Percentiles rank a stretch among this genome's conserved stretches.
Conservation (phyloP, 108 stramenopile species). For the Cyclotella atomus region DNA sequence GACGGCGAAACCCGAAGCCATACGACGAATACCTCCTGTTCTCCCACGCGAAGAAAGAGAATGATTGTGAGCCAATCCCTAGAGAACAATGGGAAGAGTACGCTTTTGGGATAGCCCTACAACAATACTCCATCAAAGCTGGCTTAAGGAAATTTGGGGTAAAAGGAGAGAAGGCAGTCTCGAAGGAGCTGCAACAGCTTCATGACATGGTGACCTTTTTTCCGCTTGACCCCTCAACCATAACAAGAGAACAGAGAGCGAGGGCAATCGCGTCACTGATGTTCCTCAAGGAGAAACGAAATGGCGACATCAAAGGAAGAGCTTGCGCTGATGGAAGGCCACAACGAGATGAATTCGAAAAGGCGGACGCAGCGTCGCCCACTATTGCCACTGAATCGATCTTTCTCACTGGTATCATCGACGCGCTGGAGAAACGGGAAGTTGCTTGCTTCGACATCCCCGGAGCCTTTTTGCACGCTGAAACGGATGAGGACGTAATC, state of each 20-base stretch:
- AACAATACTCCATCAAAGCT: neutral
- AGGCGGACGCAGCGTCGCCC: neutral
- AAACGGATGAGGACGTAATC: neutral
- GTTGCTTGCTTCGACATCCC: neutral
- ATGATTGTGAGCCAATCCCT: neutral
- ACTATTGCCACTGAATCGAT: neutral
- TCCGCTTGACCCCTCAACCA: neutral
- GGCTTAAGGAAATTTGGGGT: constrained; percentile 44
- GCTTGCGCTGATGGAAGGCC: neutral
- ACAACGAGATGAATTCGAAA: neutral
- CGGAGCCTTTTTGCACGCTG: neutral
- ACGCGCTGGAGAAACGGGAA: neutral
- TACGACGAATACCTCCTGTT: too few relatives aligned
- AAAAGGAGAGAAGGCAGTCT: constrained; percentile 24
- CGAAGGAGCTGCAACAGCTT: constrained; percentile 56
- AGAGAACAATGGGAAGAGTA: neutral
- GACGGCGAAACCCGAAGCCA: too few relatives aligned
- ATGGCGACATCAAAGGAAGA: neutral
- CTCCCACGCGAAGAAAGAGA: neutral
- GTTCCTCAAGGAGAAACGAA: constrained; percentile 1
- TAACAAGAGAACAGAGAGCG: neutral
- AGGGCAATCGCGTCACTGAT: neutral
- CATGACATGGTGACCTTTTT: constrained; percentile 25
- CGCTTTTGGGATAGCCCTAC: neutral
- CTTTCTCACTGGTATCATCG: neutral